Percentiles rank a stretch among this genome's conserved stretches.
phyloP scores from a whole-genome alignment of 176 grass and related monocot species.

The Aegilops umbellulata region DNA sequence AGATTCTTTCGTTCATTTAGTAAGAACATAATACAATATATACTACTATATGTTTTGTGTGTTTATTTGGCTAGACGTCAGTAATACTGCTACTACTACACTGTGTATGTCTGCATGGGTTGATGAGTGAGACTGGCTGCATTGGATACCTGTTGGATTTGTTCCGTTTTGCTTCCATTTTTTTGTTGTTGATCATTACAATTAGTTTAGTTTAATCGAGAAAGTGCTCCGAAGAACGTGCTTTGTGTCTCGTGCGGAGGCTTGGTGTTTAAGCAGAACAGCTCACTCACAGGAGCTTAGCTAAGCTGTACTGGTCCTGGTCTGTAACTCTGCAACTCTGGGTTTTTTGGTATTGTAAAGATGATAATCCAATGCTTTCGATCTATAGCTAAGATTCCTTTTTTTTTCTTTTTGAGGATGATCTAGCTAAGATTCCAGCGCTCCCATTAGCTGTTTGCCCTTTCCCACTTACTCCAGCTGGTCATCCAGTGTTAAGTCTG shows the following conservation, averaged over 20 bases:
- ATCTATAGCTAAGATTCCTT: not conserved
- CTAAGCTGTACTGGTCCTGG: too few species aligned
- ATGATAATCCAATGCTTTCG: slow-evolving; percentile 5
- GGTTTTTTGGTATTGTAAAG: slow-evolving; percentile 42
- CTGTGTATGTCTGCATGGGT: slow-evolving; percentile 20
- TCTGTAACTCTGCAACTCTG: not conserved
- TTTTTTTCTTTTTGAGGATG: not conserved
- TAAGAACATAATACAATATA: not conserved
- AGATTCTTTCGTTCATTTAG: not conserved
- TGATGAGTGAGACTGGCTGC: slow-evolving; percentile 12
- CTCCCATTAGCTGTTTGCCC: not conserved
- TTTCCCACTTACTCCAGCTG: not conserved
- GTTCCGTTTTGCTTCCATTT: slow-evolving; percentile 11
- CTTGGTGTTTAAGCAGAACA: slow-evolving; percentile 29
- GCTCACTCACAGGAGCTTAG: not conserved
- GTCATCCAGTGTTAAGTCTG: not conserved
- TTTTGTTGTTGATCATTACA: not conserved
- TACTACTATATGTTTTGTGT: not conserved
- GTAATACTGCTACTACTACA: not conserved
- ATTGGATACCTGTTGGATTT: slow-evolving; percentile 49
- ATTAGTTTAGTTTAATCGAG: slow-evolving; percentile 32
- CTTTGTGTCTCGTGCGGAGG: slow-evolving; percentile 43
- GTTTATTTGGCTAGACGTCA: not conserved
- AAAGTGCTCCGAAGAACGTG: slow-evolving; percentile 34
- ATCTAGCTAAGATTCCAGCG: slow-evolving; percentile 33